Evolutionary conservation across 2,329 filamentous ascomycete species (phyloP).

Genomic region (Cladosporium sp.): DNA sequence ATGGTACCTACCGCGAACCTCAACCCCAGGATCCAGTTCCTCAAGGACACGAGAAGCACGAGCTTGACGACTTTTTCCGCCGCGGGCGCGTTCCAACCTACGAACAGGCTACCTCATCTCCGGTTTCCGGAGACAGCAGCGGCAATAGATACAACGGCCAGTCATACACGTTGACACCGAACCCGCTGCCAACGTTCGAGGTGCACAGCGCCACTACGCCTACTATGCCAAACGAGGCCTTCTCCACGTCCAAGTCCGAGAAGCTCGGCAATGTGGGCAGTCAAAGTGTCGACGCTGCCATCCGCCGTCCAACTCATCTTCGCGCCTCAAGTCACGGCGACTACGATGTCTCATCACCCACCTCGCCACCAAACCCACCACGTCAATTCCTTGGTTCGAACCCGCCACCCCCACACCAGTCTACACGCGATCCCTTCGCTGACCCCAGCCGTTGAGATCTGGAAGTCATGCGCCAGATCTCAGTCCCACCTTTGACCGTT

Average conservation of each 20-base stretch:
- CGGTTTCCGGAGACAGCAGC: constrained; percentile 35
- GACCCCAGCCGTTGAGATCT: constrained; percentile 37
- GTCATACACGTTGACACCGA: constrained; percentile 43
- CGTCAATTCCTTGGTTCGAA: constrained; percentile 27
- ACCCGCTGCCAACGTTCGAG: constrained; percentile 41
- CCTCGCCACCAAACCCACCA: constrained; percentile 29
- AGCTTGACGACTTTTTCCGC: constrained; percentile 19
- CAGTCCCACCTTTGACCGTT: constrained; percentile 42
- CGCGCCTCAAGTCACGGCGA: constrained; percentile 44
- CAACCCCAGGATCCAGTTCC: constrained; percentile 10
- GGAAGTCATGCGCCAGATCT: constrained; percentile 32
- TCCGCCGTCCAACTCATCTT: constrained; percentile 39
- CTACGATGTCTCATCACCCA: constrained; percentile 40
- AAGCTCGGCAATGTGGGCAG: constrained; percentile 42
- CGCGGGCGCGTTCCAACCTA: constrained; percentile 34
- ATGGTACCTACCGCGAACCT: constrained; percentile 17
- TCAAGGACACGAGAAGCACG: constrained; percentile 17
- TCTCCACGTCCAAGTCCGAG: constrained; percentile 29
- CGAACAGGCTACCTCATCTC: constrained; percentile 29
- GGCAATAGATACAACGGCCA: constrained; percentile 41
- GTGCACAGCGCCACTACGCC: constrained; percentile 28
- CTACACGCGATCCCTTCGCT: constrained; percentile 35
- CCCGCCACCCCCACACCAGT: constrained; percentile 15
- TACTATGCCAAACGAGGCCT: constrained; percentile 25
- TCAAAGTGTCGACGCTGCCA: constrained; percentile 39